Evolutionary conservation across 2,329 filamentous ascomycete species (phyloP), one percentile per base, ranked within the genome.

Genomic region (Myriosclerotinia curreyana): DNA sequence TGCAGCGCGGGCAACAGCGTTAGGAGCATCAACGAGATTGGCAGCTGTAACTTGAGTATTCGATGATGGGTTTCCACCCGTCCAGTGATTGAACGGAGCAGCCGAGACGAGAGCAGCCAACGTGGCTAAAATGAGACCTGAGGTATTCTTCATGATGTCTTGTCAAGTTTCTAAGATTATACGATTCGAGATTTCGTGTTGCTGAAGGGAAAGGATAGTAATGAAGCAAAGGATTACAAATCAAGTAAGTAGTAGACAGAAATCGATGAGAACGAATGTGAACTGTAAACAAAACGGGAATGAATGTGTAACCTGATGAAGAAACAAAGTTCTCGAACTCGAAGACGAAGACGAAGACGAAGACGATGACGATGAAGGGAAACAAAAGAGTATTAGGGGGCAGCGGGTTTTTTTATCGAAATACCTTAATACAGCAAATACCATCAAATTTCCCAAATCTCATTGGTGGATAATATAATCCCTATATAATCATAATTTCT

Each of bases 261-360:
- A 48, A n/a, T 44, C 6, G 38, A 52, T 53, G 36, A 42, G 36
- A 61, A 61, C 14, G 20, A 53, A 61, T 61, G 48, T 44, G 17
- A 44, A 22, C 58, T 44, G 28, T 42, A 46, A 5, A 46, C n/a
- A 34, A 49, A 9, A 55, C 38, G 25, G 14, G 8, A 36, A 38
- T n/a, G 28, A 44, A 49, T 25, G 20, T n/a, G 4, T n/a, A 25
- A 14, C 5, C 14, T 25, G 38, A 44, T 14, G 8, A 31, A 56
- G 25, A 56, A 31, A 9, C 22, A 44, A 31, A n/a, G 1, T 14
- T 25, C 28, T 31, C 28, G 28, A 31, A 31, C 6, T 31, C 28
- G 28, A 31, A 31, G 28, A 31, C 5, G 3, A 31, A 31, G 28
- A 31, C 28, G 28, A 31, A 31, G 28, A 31, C 17, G 1, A n/a